phyloP scores from a whole-genome alignment of 2,329 filamentous ascomycete genomes.

The Reticulascus tulasneorum region DNA sequence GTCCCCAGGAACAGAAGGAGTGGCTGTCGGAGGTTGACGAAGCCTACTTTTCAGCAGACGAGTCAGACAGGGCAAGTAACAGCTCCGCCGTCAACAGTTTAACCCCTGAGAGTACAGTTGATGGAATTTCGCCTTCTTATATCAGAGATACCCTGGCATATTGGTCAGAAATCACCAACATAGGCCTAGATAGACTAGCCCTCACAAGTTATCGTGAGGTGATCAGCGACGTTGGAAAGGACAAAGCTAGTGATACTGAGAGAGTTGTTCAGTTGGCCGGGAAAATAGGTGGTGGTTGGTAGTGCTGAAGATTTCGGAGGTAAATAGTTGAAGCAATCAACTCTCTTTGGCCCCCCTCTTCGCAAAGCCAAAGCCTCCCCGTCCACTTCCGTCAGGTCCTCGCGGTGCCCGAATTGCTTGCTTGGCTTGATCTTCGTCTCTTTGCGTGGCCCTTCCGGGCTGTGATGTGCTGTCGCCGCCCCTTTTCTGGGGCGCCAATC shows the following conservation, averaged over 20 bases:
- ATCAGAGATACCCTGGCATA: constrained; percentile 67
- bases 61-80: too few relatives aligned
- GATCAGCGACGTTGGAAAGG: constrained; percentile 90
- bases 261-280: constrained; percentile 83
- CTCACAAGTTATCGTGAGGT: constrained; percentile 90
- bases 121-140: constrained; percentile 62
- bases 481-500: constrained; percentile 41
- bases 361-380: constrained; percentile 74
- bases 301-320: constrained; percentile 24
- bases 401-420: constrained; percentile 69
- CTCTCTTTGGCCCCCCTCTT: constrained; percentile 54
- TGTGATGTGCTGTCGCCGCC: constrained; percentile 33
- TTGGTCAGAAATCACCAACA: constrained; percentile 71
- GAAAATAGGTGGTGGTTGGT: constrained; percentile 94
- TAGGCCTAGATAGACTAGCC: constrained; percentile 67
- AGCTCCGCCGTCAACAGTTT: too few relatives aligned
- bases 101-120: constrained; percentile 25
- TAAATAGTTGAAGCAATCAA: constrained; percentile 27
- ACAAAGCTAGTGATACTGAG: constrained; percentile 64
- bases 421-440: constrained; percentile 61
- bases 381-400: constrained; percentile 73
- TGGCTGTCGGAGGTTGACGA: constrained; percentile 83
- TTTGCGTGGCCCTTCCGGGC: constrained; percentile 42
- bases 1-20: constrained; percentile 76
- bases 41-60: constrained; percentile 79